These are phyloP conservation scores for Xylaria sp. DNA, from an alignment of 2,329 filamentous ascomycete species.

Conservation along the genomic window DNA sequence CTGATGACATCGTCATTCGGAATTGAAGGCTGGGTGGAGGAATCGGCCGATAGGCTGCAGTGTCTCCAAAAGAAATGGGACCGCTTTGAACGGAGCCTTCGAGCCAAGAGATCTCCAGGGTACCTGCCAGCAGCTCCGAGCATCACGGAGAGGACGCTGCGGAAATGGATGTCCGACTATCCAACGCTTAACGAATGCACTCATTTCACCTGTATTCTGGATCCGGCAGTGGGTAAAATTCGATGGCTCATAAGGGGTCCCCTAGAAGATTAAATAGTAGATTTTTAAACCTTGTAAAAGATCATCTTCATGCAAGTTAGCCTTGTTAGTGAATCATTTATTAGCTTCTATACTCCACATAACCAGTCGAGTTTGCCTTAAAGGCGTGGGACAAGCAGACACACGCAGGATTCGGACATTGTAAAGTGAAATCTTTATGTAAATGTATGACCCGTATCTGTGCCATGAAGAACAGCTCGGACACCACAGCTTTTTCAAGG, in stretches of 20 bases:
- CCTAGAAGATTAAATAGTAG: conserved; percentile 1
- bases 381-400: conserved; percentile 6
- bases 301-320: background rate
- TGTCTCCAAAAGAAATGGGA: conserved; percentile 56
- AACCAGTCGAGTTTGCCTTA: background rate
- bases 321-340: background rate
- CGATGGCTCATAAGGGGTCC: conserved; percentile 53
- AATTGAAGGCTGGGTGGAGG: conserved; percentile 46
- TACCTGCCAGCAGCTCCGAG: conserved; percentile 37
- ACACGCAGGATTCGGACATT: background rate
- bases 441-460: conserved; percentile 74
- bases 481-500: conserved; percentile 71
- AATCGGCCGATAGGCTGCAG: conserved; percentile 49
- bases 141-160: conserved; percentile 51
- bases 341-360: background rate
- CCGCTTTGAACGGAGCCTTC: conserved; percentile 40
- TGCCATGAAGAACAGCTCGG: conserved; percentile 67
- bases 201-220: conserved; percentile 69
- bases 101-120: conserved; percentile 28
- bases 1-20: conserved; percentile 36
- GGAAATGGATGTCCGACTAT: conserved; percentile 61
- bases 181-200: conserved; percentile 68
- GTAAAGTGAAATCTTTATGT: conserved; percentile 20
- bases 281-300: background rate
- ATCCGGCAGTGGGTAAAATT: conserved; percentile 61